Percentiles rank a stretch among this genome's conserved stretches.
Conservation (phyloP, 2,329 filamentous ascomycete species). For the Alternaria postmessia region DNA sequence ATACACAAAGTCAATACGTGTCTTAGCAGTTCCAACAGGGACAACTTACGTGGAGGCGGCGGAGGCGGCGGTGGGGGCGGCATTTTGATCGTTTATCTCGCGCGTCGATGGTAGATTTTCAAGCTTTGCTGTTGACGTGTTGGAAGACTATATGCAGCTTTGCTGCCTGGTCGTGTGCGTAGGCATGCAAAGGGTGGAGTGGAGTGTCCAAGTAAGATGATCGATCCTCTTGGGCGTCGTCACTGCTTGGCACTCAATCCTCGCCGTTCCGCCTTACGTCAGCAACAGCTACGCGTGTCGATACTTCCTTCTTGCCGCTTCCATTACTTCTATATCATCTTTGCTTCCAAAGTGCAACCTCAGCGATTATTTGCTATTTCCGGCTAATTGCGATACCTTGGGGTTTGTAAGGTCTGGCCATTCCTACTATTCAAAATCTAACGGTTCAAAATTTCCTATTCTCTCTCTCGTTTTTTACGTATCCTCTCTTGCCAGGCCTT, state of each 20-base stretch:
- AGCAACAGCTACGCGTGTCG: not conserved
- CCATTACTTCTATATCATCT: not conserved
- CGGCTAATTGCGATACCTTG: not conserved
- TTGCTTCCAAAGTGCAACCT: not conserved
- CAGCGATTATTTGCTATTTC: not conserved
- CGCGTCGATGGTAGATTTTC: not conserved
- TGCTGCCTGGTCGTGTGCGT: conserved; percentile 28
- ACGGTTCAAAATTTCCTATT: not conserved
- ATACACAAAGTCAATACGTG: conserved; percentile 23
- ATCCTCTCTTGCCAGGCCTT: not conserved
- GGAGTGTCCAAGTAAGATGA: conserved; percentile 12
- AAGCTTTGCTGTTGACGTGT: conserved; percentile 2
- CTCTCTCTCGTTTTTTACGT: not conserved
- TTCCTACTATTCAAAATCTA: not conserved
- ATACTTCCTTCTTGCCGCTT: not conserved
- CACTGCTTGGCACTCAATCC: conserved; percentile 10
- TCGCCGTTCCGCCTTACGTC: not conserved
- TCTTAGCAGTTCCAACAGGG: not conserved
- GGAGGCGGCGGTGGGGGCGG: conserved; percentile 42
- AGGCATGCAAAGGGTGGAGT: conserved; percentile 28
- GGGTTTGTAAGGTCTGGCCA: not conserved
- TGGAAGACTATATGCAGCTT: conserved; percentile 10
- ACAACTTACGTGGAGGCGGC: conserved; percentile 39
- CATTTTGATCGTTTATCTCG: conserved; percentile 8
- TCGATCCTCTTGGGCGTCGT: conserved; percentile 12